Evolutionary conservation across 2,329 filamentous ascomycete species (phyloP).

Genomic region (Aspergillus ustus): DNA sequence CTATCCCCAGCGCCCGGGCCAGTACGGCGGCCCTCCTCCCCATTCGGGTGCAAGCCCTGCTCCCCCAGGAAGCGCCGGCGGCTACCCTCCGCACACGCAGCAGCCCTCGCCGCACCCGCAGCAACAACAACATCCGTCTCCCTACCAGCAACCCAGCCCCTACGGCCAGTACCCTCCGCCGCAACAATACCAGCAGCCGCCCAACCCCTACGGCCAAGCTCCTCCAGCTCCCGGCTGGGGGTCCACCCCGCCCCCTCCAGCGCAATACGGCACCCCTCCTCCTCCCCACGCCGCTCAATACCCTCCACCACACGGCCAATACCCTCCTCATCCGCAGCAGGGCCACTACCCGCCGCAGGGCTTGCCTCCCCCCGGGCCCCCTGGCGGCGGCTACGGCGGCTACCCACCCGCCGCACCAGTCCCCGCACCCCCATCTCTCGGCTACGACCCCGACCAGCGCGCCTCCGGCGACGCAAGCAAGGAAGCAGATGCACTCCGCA

Average conservation of each 20-base stretch:
- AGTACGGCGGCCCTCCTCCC: background rate
- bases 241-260: constrained; percentile 9
- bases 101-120: constrained; percentile 15
- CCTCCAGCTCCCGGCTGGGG: constrained; percentile 4
- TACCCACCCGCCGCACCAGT: constrained; percentile 13
- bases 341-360: constrained; percentile 14
- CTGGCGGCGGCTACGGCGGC: constrained; percentile 5
- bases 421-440: constrained; percentile 66
- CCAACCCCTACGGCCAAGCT: constrained; percentile 5
- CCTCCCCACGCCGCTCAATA: constrained; percentile 8
- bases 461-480: constrained; percentile 64
- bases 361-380: background rate
- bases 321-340: constrained; percentile 6
- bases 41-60: background rate
- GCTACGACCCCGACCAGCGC: constrained; percentile 70
- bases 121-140: background rate
- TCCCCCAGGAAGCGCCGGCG: background rate
- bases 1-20: constrained; percentile 1
- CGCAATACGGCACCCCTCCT: constrained; percentile 7
- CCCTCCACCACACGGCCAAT: constrained; percentile 12
- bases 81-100: constrained; percentile 1
- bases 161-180: constrained; percentile 11
- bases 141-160: constrained; percentile 13
- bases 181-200: constrained; percentile 10
- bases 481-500: constrained; percentile 67